Percentiles rank a stretch among this genome's conserved stretches.
Evolutionary conservation across 257 asterid genomes (phyloP).

Genomic region (Prunella vulgaris): DNA sequence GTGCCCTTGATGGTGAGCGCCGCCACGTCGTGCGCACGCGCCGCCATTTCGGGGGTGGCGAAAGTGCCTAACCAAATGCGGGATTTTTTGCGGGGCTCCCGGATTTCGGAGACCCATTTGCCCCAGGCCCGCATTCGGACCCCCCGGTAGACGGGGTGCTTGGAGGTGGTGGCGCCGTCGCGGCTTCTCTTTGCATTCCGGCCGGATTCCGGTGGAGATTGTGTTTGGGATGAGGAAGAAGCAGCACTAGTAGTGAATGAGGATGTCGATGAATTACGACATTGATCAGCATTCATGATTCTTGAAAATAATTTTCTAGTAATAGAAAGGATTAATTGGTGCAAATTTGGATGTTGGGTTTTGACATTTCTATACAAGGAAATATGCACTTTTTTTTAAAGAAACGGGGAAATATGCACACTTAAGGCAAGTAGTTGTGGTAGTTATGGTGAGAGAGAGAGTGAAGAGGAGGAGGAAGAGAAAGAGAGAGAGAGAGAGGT

Average conservation of each 20-base stretch:
- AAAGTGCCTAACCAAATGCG: constrained; percentile 49
- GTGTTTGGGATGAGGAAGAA: not conserved
- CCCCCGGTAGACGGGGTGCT: constrained; percentile 42
- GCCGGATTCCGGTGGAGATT: constrained; percentile 9
- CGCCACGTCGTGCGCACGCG: constrained; percentile 59
- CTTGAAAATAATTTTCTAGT: not conserved
- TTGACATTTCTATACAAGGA: constrained; percentile 20
- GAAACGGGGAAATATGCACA: constrained; percentile 25
- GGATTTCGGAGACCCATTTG: constrained; percentile 54
- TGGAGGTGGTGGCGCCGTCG: constrained; percentile 20
- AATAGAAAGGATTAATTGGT: not conserved
- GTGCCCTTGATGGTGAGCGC: constrained; percentile 42
- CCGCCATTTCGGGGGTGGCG: constrained; percentile 55
- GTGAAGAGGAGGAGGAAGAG: no score
- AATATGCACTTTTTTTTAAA: no score
- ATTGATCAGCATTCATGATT: constrained; percentile 15
- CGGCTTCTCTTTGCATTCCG: constrained; percentile 40
- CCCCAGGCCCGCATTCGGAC: constrained; percentile 56
- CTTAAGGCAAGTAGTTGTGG: not conserved
- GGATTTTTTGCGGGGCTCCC: constrained; percentile 51
- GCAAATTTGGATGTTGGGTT: constrained; percentile 4
- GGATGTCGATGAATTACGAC: not conserved
- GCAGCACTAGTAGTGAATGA: not conserved
- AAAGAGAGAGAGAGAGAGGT: not conserved
- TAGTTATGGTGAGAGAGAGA: not conserved